These are phyloP conservation scores for Alternaria triticina DNA, from an alignment of 2,329 filamentous ascomycete species.

Conservation along the genomic window DNA sequence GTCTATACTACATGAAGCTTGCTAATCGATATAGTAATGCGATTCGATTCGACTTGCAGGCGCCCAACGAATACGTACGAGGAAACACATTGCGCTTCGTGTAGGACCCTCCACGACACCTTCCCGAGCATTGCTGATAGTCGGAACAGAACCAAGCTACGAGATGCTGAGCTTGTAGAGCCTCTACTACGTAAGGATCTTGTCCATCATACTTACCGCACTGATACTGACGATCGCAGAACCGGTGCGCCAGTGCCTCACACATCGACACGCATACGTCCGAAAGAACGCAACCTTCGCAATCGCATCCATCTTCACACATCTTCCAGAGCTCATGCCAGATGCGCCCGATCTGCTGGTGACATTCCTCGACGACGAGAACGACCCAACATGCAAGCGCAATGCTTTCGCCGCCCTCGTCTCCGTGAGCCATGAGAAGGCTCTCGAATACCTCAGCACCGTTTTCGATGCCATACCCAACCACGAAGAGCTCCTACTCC, in stretches of 20 bases:
- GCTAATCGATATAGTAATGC: slow-evolving; percentile 73
- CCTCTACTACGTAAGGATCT: slow-evolving; percentile 71
- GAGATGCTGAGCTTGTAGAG: slow-evolving; percentile 94
- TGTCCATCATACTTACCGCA: neutral
- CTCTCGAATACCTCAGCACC: slow-evolving; percentile 82
- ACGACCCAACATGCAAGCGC: slow-evolving; percentile 93
- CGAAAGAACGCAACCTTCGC: slow-evolving; percentile 98
- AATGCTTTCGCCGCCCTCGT: slow-evolving; percentile 94
- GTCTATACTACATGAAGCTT: neutral
- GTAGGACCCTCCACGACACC: slow-evolving; percentile 18
- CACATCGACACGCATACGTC: slow-evolving; percentile 96
- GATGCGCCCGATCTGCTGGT: slow-evolving; percentile 93
- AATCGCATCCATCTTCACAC: slow-evolving; percentile 87
- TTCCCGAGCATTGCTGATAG: slow-evolving; percentile 20
- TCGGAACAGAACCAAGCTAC: slow-evolving; percentile 73
- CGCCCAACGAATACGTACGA: slow-evolving; percentile 97
- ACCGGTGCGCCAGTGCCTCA: slow-evolving; percentile 87
- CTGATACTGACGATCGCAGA: slow-evolving; percentile 47
- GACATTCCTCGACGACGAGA: slow-evolving; percentile 88
- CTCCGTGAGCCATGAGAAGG: slow-evolving; percentile 91
- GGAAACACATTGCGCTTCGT: slow-evolving; percentile 98
- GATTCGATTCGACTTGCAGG: slow-evolving; percentile 95
- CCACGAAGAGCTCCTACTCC: slow-evolving; percentile 88
- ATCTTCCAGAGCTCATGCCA: slow-evolving; percentile 89
- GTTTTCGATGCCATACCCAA: slow-evolving; percentile 95